A percentile compares a stretch with the other conserved stretches of the same genome.
phyloP scores from a whole-genome alignment of 164 flowering plant species.

The Umbilicus rupestris region DNA sequence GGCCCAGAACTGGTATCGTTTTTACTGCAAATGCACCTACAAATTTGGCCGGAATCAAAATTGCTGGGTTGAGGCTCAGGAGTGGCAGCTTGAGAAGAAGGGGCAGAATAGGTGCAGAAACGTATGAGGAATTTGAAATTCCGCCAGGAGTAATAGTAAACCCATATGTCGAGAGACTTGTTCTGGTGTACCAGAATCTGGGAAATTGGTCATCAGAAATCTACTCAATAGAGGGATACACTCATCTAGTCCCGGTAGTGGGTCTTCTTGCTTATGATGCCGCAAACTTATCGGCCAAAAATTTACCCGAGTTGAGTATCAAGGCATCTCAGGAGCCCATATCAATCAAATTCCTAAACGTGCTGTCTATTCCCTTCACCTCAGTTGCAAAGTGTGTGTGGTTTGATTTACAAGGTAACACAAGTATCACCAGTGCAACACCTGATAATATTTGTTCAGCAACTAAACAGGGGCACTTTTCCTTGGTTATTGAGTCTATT shows the following conservation, averaged over 20 bases:
- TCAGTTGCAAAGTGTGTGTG: constrained; percentile 44
- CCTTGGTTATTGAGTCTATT: constrained; percentile 44
- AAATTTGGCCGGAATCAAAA: constrained; percentile 49
- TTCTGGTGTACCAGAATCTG: constrained; percentile 71
- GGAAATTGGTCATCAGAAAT: constrained; percentile 54
- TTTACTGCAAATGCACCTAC: constrained; percentile 46
- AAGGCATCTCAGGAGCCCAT: constrained; percentile 41
- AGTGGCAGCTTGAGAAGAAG: constrained; percentile 57
- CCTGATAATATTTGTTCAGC: constrained; percentile 42
- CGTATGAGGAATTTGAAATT: constrained; percentile 51
- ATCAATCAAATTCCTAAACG: constrained; percentile 29
- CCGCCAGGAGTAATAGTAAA: constrained; percentile 44
- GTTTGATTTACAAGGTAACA: constrained; percentile 47
- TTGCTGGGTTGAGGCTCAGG: constrained; percentile 69
- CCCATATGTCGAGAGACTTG: constrained; percentile 79
- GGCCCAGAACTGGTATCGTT: constrained; percentile 58
- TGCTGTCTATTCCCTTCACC: constrained; percentile 28
- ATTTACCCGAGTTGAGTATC: constrained; percentile 45
- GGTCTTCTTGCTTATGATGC: constrained; percentile 81
- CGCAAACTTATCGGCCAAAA: constrained; percentile 42
- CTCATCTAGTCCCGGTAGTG: constrained; percentile 56
- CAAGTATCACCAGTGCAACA: constrained; percentile 30
- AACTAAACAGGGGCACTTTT: constrained; percentile 59
- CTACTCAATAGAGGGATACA: constrained; percentile 45
- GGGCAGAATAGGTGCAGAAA: constrained; percentile 45